These are phyloP conservation scores for Parascedosporium putredinis DNA, from an alignment of 2,329 filamentous ascomycete species.

Conservation along the genomic window DNA sequence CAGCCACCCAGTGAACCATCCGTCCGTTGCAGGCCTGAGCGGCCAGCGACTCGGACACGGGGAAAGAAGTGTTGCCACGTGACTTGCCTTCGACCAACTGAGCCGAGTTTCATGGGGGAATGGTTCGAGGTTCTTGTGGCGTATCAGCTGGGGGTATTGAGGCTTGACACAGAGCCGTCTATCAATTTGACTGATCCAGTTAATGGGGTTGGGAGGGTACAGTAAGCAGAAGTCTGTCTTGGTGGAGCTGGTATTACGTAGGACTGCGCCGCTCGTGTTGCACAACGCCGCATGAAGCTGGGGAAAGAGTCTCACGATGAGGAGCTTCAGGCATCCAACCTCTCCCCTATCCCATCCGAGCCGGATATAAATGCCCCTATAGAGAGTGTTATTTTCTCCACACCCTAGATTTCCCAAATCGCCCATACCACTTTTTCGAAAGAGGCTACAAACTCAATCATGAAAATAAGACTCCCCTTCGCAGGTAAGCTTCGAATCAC, in stretches of 20 bases:
- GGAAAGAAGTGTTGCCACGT: neutral
- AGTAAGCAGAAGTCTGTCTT: neutral
- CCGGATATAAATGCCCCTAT: too few relatives aligned
- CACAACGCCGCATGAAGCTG: neutral
- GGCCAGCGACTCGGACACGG: neutral
- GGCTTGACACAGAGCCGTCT: too few relatives aligned
- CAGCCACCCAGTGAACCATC: too few relatives aligned
- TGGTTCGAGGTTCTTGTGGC: too few relatives aligned
- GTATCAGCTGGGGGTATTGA: too few relatives aligned
- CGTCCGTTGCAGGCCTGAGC: neutral
- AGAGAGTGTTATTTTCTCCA: too few relatives aligned
- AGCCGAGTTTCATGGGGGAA: too few relatives aligned
- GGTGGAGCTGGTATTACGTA: neutral
- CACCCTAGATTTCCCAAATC: too few relatives aligned
- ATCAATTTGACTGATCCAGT: neutral
- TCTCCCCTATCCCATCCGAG: neutral
- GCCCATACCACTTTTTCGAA: too few relatives aligned
- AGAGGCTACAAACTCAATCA: neutral
- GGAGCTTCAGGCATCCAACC: constrained; percentile 3
- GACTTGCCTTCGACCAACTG: too few relatives aligned
- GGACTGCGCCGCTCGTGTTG: neutral
- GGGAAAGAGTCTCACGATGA: neutral
- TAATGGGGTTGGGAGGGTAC: neutral
- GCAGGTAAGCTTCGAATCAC: constrained; percentile 51
- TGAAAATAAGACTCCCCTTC: constrained; percentile 74